These are phyloP conservation scores for Phoma sp. DNA, from an alignment of 2,329 filamentous ascomycete species.

Conservation along the genomic window DNA sequence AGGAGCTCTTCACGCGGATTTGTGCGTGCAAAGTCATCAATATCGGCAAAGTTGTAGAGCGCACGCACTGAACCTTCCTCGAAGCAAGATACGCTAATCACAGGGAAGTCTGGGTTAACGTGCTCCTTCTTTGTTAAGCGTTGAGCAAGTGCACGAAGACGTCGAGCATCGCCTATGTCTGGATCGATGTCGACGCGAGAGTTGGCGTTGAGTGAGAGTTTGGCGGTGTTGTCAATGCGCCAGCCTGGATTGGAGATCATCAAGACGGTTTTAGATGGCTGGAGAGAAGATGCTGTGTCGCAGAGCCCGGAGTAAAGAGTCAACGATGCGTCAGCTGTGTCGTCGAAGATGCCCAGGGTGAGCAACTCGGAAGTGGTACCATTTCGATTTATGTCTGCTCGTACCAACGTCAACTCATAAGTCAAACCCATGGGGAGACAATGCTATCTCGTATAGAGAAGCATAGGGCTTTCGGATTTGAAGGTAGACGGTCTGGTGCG, in stretches of 20 bases:
- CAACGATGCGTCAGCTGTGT: slow-evolving; percentile 62
- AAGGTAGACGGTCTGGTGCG: too few relatives aligned
- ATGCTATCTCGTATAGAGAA: too few relatives aligned
- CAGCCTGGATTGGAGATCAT: slow-evolving; percentile 58
- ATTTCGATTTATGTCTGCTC: slow-evolving; percentile 57
- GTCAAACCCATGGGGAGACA: too few relatives aligned
- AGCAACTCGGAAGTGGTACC: slow-evolving; percentile 55
- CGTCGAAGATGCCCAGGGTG: slow-evolving; percentile 64
- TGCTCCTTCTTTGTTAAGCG: slow-evolving; percentile 59
- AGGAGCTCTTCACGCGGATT: slow-evolving; percentile 46
- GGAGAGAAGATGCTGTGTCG: slow-evolving; percentile 55
- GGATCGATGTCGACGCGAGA: slow-evolving; percentile 65
- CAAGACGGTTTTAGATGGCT: slow-evolving; percentile 58
- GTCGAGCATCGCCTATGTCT: slow-evolving; percentile 59
- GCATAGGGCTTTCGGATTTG: too few relatives aligned
- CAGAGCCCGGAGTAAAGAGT: slow-evolving; percentile 63
- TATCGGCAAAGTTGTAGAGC: slow-evolving; percentile 54
- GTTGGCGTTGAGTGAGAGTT: slow-evolving; percentile 51
- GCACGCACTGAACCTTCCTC: slow-evolving; percentile 40
- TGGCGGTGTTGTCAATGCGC: slow-evolving; percentile 46
- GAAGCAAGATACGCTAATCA: slow-evolving; percentile 36
- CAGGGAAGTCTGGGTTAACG: slow-evolving; percentile 59
- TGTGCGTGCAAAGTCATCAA: slow-evolving; percentile 50
- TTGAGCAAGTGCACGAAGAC: slow-evolving; percentile 60
- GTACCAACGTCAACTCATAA: not conserved